These are phyloP conservation scores for Eucalyptus marginata DNA, from an alignment of 345 rosid genomes.

Conservation along the genomic window DNA sequence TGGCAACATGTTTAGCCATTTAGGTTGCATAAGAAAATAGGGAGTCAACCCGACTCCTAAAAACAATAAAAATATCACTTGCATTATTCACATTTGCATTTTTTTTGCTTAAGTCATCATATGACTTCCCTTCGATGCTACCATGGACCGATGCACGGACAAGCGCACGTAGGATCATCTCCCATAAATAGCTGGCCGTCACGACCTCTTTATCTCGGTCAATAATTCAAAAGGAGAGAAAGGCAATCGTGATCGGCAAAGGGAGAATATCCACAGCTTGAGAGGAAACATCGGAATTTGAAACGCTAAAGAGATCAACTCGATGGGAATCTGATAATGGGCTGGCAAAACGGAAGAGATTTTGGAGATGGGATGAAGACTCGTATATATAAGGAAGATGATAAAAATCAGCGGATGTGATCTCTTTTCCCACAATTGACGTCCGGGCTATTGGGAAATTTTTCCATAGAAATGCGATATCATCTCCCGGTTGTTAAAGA, in stretches of 20 bases:
- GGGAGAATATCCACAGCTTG: rapidly evolving
- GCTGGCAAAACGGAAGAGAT: neutral
- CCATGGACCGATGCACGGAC: neutral
- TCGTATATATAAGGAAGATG: neutral
- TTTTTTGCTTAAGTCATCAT: neutral
- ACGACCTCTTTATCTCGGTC: neutral
- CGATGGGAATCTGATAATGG: neutral
- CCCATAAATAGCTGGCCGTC: neutral
- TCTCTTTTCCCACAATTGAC: neutral
- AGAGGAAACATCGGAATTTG: neutral
- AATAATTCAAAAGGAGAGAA: neutral
- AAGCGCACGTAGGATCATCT: neutral
- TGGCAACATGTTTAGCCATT: rapidly evolving
- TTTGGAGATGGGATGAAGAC: neutral
- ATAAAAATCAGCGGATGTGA: neutral
- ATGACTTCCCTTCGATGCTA: neutral
- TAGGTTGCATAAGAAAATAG: neutral
- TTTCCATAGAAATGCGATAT: neutral
- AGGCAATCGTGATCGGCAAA: neutral
- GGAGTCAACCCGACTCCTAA: rapidly evolving
- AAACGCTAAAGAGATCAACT: neutral
- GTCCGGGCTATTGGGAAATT: rapidly evolving
- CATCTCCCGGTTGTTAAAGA: neutral
- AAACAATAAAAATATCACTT: neutral
- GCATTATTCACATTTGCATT: neutral